These are phyloP conservation scores for Gossypium thurberi DNA, from an alignment of 345 rosid genomes.

Conservation along the genomic window DNA sequence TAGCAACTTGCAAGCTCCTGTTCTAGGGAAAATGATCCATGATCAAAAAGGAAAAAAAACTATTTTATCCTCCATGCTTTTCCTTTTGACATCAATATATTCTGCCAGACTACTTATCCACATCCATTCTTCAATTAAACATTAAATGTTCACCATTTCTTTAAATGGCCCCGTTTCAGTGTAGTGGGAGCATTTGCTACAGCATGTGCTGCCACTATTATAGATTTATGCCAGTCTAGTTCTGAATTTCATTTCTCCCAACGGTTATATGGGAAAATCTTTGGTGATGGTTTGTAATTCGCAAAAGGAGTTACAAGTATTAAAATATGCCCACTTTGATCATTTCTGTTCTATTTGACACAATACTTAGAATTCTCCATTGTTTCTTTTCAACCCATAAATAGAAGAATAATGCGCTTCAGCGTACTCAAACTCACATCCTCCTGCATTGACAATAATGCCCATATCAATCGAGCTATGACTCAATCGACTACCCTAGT, in stretches of 20 bases:
- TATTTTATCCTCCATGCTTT: not conserved
- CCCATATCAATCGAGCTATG: too few relatives aligned
- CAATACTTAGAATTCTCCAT: accelerated
- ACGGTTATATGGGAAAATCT: not conserved
- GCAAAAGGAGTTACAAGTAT: too few relatives aligned
- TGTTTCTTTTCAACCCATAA: too few relatives aligned
- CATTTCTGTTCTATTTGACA: too few relatives aligned
- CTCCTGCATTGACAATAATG: too few relatives aligned
- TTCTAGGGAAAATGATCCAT: not conserved
- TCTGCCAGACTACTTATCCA: not conserved
- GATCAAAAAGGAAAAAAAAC: too few relatives aligned
- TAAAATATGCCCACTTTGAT: too few relatives aligned
- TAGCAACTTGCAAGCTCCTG: not conserved
- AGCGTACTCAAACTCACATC: accelerated
- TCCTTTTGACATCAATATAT: not conserved
- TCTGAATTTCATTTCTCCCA: not conserved
- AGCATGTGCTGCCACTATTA: not conserved
- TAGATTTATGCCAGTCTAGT: not conserved
- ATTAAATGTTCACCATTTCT: not conserved
- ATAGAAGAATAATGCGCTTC: accelerated
- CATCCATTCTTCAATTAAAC: not conserved
- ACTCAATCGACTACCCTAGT: too few relatives aligned
- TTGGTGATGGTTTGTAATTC: too few relatives aligned
- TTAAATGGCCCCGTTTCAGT: not conserved
- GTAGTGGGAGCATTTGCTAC: not conserved